A percentile compares a stretch with the other conserved stretches of the same genome.
These are phyloP conservation scores for Nephelium lappaceum DNA, from an alignment of 345 rosid genomes.

Conservation along the genomic window DNA sequence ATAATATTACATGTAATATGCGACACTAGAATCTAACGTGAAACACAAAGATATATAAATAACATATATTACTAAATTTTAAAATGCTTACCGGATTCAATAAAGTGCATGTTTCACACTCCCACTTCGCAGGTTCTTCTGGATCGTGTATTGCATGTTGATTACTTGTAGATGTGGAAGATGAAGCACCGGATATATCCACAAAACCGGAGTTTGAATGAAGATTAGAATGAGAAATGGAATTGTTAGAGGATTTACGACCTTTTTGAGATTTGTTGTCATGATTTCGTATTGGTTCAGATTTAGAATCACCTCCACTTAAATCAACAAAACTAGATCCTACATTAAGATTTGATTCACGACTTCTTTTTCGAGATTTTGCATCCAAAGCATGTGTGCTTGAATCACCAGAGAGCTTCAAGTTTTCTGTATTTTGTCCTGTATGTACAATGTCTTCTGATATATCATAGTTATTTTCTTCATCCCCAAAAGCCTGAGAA, in stretches of 20 bases:
- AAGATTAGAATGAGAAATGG: slow-evolving; percentile 22
- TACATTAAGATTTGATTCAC: slow-evolving; percentile 27
- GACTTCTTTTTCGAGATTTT: slow-evolving; percentile 50
- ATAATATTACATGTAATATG: background rate
- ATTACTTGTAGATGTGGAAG: slow-evolving; percentile 26
- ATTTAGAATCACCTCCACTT: slow-evolving; percentile 25
- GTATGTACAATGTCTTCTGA: slow-evolving; percentile 26
- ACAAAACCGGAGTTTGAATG: slow-evolving; percentile 13
- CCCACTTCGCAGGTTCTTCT: slow-evolving; percentile 58
- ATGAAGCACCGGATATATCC: slow-evolving; percentile 24
- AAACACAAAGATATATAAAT: background rate
- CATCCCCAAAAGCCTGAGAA: slow-evolving; percentile 57
- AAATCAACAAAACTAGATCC: slow-evolving; percentile 42
- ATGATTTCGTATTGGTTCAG: slow-evolving; percentile 17
- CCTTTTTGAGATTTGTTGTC: slow-evolving; percentile 38
- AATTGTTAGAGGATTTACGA: slow-evolving; percentile 30
- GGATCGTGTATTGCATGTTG: slow-evolving; percentile 25
- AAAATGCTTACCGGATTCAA: slow-evolving; percentile 71
- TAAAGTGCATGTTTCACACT: slow-evolving; percentile 73
- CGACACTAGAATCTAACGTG: background rate
- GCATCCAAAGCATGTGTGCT: slow-evolving; percentile 10
- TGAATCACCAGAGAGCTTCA: slow-evolving; percentile 23
- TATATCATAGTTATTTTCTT: slow-evolving; percentile 41
- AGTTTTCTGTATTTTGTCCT: slow-evolving; percentile 30
- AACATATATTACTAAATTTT: background rate